Evolutionary conservation across 1,284 basidiomycete genomes (phyloP).

Genomic region (Ustilago hordei): DNA sequence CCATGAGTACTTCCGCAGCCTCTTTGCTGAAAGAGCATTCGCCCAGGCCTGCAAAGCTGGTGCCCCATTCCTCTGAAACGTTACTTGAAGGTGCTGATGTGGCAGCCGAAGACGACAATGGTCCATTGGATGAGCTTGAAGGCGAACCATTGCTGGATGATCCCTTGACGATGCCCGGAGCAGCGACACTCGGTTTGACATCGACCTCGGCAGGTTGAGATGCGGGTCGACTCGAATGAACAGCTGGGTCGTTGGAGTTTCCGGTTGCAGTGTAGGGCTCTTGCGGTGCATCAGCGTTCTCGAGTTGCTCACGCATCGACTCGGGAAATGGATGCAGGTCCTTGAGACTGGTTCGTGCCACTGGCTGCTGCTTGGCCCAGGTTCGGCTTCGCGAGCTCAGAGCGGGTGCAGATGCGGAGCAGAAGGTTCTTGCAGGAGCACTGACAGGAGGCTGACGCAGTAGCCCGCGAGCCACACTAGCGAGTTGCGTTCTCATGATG

Average conservation of each 20-base stretch:
- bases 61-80: slow-evolving; percentile 78
- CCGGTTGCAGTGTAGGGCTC: slow-evolving; percentile 47
- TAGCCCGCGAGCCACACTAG: slow-evolving; percentile 10
- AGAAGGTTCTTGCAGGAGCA: slow-evolving; percentile 19
- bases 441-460: slow-evolving; percentile 14
- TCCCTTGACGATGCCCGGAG: slow-evolving; percentile 39
- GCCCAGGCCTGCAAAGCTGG: slow-evolving; percentile 85
- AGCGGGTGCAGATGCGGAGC: slow-evolving; percentile 25
- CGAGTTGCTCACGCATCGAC: slow-evolving; percentile 48
- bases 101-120: slow-evolving; percentile 8
- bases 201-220: slow-evolving; percentile 40
- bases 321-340: slow-evolving; percentile 49
- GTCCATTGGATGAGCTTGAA: slow-evolving; percentile 15
- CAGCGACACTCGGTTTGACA: slow-evolving; percentile 47
- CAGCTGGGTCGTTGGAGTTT: slow-evolving; percentile 54
- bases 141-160: slow-evolving; percentile 14
- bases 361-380: slow-evolving; percentile 26
- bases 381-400: slow-evolving; percentile 34
- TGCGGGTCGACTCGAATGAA: slow-evolving; percentile 54
- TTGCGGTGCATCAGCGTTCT: slow-evolving; percentile 24
- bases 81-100: slow-evolving; percentile 26
- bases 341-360: slow-evolving; percentile 37
- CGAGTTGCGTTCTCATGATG: slow-evolving; percentile 28
- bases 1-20: slow-evolving; percentile 79
- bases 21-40: slow-evolving; percentile 83